Percentiles rank a stretch among this genome's conserved stretches.
These are phyloP conservation scores for Aureobasidium sp. DNA, from an alignment of 2,329 filamentous ascomycete genomes.

Conservation along the genomic window DNA sequence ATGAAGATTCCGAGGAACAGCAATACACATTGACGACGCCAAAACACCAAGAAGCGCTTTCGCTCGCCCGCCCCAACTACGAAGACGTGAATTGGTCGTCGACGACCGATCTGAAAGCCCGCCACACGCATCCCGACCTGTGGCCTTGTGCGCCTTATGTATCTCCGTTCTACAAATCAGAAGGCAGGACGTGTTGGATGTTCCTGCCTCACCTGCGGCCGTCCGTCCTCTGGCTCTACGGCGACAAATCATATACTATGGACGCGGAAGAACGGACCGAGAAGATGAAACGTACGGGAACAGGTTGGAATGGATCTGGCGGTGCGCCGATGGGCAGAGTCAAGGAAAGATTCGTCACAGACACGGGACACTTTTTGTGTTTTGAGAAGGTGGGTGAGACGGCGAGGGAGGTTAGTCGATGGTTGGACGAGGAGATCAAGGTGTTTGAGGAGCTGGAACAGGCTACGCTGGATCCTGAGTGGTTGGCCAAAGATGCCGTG, in stretches of 20 bases:
- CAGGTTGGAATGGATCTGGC: conserved; percentile 62
- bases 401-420: conserved; percentile 44
- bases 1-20: conserved; percentile 24
- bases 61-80: conserved; percentile 59
- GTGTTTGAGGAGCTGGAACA: conserved; percentile 30
- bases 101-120: conserved; percentile 29
- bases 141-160: conserved; percentile 32
- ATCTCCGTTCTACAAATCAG: conserved; percentile 59
- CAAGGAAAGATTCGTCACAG: conserved; percentile 54
- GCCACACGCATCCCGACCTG: conserved; percentile 38
- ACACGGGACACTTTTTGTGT: conserved; percentile 71
- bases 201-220: conserved; percentile 57
- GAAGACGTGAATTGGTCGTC: conserved; percentile 19
- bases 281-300: conserved; percentile 58
- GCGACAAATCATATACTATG: conserved; percentile 52
- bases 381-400: conserved; percentile 68
- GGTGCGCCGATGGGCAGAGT: conserved; percentile 60
- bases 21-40: conserved; percentile 70
- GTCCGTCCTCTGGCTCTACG: conserved; percentile 63
- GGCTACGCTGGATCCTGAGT: background rate
- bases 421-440: conserved; percentile 29
- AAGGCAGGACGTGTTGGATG: conserved; percentile 50
- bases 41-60: conserved; percentile 82
- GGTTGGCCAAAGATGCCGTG: background rate
- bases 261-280: conserved; percentile 43